A percentile compares a stretch with the other conserved stretches of the same genome.
Evolutionary conservation across 1,139 yeast species (phyloP).

Genomic region (Protomyces inundatus): DNA sequence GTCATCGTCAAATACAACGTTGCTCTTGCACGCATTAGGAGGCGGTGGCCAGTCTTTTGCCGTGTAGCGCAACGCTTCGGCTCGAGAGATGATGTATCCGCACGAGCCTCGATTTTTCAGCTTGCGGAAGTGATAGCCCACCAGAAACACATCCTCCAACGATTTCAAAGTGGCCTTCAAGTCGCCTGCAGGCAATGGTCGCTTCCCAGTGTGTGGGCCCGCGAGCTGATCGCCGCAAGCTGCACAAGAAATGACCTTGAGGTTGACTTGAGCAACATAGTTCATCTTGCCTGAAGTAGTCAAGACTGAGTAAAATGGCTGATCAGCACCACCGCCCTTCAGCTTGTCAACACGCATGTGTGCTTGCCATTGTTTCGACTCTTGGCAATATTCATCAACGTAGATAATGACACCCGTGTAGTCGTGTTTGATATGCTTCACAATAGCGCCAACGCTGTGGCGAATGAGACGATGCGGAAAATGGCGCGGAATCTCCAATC

Average conservation of each 20-base stretch:
- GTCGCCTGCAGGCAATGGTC: no score
- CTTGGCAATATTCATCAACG: slow-evolving; percentile 7
- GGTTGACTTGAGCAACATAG: slow-evolving; percentile 16
- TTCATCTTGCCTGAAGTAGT: slow-evolving; percentile 1
- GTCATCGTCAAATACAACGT: no score
- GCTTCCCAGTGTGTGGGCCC: no score
- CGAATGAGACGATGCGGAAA: no score
- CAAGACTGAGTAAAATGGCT: slow-evolving; percentile 14
- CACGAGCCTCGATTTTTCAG: not conserved
- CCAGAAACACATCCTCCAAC: not conserved
- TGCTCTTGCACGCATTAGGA: not conserved
- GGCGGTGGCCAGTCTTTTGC: not conserved
- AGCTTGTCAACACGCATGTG: slow-evolving; percentile 14
- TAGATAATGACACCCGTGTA: not conserved
- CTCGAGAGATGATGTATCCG: not conserved
- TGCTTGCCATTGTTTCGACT: slow-evolving; percentile 3
- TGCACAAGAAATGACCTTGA: not conserved
- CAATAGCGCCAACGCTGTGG: not conserved
- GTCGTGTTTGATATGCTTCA: not conserved
- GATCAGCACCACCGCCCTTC: slow-evolving; percentile 3
- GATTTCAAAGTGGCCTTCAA: no score
- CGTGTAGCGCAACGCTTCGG: not conserved
- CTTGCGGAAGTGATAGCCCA: not conserved
- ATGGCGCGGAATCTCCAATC: no score
- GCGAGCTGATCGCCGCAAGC: not conserved